phyloP scores from a whole-genome alignment of 768 basidiomycete species.

The Naganishia vishniacii region DNA sequence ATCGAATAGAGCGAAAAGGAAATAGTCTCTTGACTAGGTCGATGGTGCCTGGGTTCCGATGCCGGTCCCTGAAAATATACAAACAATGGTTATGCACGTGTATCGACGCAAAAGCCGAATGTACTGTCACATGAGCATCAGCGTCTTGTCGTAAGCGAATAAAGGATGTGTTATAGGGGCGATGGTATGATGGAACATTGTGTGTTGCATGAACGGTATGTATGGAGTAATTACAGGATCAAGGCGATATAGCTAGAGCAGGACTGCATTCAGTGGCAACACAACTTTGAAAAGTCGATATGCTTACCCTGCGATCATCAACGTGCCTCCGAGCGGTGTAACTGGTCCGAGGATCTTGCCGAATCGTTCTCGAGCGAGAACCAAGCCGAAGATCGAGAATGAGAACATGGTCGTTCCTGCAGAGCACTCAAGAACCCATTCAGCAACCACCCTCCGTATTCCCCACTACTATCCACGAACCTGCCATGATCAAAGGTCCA shows the following conservation, averaged over 20 bases:
- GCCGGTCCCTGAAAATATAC: too few relatives aligned
- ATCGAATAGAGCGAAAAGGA: too few relatives aligned
- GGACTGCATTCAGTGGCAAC: neutral
- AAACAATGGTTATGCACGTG: too few relatives aligned
- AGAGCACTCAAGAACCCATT: neutral
- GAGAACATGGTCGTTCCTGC: constrained; percentile 38
- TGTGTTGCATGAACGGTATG: too few relatives aligned
- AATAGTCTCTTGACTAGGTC: too few relatives aligned
- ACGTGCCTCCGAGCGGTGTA: constrained; percentile 42
- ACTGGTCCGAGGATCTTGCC: constrained; percentile 40
- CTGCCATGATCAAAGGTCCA: constrained; percentile 30
- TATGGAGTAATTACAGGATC: neutral
- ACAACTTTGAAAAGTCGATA: too few relatives aligned
- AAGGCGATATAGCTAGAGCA: constrained; percentile 5
- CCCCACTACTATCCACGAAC: constrained; percentile 28
- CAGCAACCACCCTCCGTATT: neutral
- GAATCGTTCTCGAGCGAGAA: constrained; percentile 38
- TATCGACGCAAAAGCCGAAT: too few relatives aligned
- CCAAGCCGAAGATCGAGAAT: constrained; percentile 44
- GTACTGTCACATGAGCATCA: too few relatives aligned
- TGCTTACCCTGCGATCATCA: constrained; percentile 47
- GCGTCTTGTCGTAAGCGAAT: too few relatives aligned
- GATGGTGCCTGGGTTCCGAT: too few relatives aligned
- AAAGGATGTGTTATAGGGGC: too few relatives aligned
- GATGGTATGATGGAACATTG: too few relatives aligned